Evolutionary conservation across 805 yeast genomes (phyloP).

Genomic region (Saccharomycopsis schoenii): DNA sequence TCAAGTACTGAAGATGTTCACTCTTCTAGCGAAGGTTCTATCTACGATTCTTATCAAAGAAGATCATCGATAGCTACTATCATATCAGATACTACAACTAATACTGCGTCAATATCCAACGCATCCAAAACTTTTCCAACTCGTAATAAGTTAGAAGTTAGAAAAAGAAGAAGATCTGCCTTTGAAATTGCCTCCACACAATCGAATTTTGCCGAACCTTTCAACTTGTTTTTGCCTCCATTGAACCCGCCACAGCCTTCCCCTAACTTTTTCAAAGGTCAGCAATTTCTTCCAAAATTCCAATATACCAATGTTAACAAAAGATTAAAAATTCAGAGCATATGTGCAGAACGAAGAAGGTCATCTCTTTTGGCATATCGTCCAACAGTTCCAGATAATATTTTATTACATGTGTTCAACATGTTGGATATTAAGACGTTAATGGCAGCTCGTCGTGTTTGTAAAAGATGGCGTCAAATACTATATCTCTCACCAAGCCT

Average conservation of each 20-base stretch:
- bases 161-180: slow-evolving; percentile 21
- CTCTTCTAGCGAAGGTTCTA: neutral
- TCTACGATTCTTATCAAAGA: neutral
- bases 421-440: slow-evolving; percentile 45
- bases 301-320: slow-evolving; percentile 47
- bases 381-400: slow-evolving; percentile 46
- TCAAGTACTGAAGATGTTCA: neutral
- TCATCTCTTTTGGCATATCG: slow-evolving; percentile 50
- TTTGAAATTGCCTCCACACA: slow-evolving; percentile 15
- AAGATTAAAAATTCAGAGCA: slow-evolving; percentile 31
- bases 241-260: slow-evolving; percentile 31
- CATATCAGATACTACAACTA: neutral
- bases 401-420: slow-evolving; percentile 44
- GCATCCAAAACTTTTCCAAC: neutral
- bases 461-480: slow-evolving; percentile 61
- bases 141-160: slow-evolving; percentile 7
- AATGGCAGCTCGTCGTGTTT: slow-evolving; percentile 49
- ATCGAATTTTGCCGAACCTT: slow-evolving; percentile 5
- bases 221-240: slow-evolving; percentile 28
- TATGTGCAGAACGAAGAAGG: slow-evolving; percentile 33
- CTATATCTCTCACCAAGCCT: slow-evolving; percentile 47
- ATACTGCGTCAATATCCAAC: neutral
- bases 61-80: slow-evolving; percentile 13
- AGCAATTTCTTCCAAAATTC: slow-evolving; percentile 22
- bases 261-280: slow-evolving; percentile 21